Evolutionary conservation across 371 early-diverging fungal species (phyloP).

Genomic region (Coemansia sp.): DNA sequence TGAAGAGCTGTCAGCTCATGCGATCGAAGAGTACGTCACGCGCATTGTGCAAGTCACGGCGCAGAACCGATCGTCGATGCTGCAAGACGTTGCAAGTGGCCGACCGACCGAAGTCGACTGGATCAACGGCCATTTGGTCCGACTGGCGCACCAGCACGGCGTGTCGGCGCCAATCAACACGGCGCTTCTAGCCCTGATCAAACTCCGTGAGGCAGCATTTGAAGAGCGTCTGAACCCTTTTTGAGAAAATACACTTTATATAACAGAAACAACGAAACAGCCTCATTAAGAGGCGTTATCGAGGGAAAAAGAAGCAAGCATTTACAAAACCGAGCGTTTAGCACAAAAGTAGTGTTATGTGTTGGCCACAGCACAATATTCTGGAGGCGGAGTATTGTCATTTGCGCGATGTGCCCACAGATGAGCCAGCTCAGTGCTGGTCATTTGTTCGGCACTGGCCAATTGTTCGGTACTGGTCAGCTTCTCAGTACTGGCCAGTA

Average conservation of each 20-base stretch:
- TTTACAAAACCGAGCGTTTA: neutral
- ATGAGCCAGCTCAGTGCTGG: neutral
- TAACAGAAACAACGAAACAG: too few species aligned
- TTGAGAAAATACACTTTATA: too few species aligned
- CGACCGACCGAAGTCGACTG: slow-evolving; percentile 61
- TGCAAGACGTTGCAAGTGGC: slow-evolving; percentile 54
- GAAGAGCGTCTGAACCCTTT: neutral
- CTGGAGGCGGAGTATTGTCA: slow-evolving; percentile 10
- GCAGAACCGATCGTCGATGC: slow-evolving; percentile 60
- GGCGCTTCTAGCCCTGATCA: slow-evolving; percentile 36
- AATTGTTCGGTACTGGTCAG: slow-evolving; percentile 15
- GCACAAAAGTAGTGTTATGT: neutral
- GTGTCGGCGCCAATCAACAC: slow-evolving; percentile 47
- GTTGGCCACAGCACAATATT: neutral
- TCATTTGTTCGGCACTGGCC: neutral
- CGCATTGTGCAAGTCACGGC: slow-evolving; percentile 44
- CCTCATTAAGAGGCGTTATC: too few species aligned
- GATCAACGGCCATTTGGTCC: slow-evolving; percentile 60
- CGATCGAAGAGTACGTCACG: slow-evolving; percentile 39
- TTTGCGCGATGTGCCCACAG: neutral
- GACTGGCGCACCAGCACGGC: slow-evolving; percentile 39
- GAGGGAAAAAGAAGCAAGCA: neutral
- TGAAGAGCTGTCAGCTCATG: slow-evolving; percentile 17
- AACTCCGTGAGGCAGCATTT: slow-evolving; percentile 27
- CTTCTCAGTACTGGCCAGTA: slow-evolving; percentile 17